Evolutionary conservation across 805 yeast species (phyloP), one percentile per base, ranked within the genome.

Genomic region (Candida parachauliodes): DNA sequence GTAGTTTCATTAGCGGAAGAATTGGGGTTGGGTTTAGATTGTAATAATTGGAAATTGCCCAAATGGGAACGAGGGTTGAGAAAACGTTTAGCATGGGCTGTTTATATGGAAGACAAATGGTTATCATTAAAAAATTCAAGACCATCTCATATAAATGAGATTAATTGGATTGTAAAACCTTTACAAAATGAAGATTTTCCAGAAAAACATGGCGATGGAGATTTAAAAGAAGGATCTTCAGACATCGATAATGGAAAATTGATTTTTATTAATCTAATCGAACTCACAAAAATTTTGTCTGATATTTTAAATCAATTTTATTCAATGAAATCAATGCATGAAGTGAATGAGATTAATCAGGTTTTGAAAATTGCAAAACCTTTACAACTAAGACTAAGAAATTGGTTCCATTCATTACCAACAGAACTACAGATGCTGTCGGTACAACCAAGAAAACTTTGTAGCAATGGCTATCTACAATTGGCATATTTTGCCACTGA

Each of bases 61-160:
- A 81, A 83, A 49, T 93, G 98, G 98, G 98, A 91, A 54, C 71
- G 95, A 35, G 94, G 95, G 5, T 62, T 91, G 34, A 71, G 98
- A 36, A 76, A 87, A 49, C 70, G 98, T 41, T 62, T 91, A 34
- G 95, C 97, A 1, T 91, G 98, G 98, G 97, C 97, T 0, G 93
- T 88, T 1, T 91, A 79, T 70, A 68, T 84, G 36, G 95, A 88
- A 57, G 96, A 88, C 52, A 88, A 89, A 55, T 91, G 98, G 98
- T 72, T 83, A 8, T 69, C 95, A 1, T 62, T 89, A 34, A 77
- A 79, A 37, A 94, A 87, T 52, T 78, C 89, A 0, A 68, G 96
- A 29, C 95, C 96, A 2, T 82, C 95, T 0, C 95, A 88, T 57
- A 75, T 79, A 15, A 69, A 77, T 39, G 82, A 80, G 2, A 62